phyloP scores from a whole-genome alignment of 176 grass and related monocot species.

The Eragrostis nindensis region DNA sequence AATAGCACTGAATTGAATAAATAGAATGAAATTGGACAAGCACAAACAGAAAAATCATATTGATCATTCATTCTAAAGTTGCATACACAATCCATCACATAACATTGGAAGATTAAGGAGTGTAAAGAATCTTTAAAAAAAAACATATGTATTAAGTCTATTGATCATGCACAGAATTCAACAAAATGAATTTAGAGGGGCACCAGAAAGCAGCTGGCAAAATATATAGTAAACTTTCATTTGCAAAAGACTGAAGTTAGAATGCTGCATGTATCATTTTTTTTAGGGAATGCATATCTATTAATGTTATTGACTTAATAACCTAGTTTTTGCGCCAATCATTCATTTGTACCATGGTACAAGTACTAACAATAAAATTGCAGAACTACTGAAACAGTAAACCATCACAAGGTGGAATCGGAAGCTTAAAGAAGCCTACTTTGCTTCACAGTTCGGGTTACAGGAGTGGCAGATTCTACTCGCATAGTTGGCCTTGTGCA shows the following conservation, averaged over 20 bases:
- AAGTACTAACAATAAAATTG: slow-evolving; percentile 18
- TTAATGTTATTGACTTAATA: background rate
- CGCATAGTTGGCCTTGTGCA: slow-evolving; percentile 99
- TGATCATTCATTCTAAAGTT: background rate
- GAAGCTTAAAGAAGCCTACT: slow-evolving; percentile 60
- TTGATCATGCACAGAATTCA: slow-evolving; percentile 11
- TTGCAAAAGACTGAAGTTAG: slow-evolving; percentile 12
- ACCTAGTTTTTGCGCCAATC: background rate
- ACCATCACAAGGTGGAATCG: slow-evolving; percentile 26
- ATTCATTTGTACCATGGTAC: background rate
- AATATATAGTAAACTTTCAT: background rate
- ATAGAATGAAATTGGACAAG: slow-evolving; percentile 7
- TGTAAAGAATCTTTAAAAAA: background rate
- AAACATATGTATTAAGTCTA: background rate
- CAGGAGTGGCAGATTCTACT: slow-evolving; percentile 99
- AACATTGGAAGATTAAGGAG: slow-evolving; percentile 3
- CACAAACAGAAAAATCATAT: slow-evolving; percentile 4
- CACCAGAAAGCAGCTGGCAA: slow-evolving; percentile 18
- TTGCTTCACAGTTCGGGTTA: slow-evolving; percentile 97
- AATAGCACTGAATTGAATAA: slow-evolving; percentile 9
- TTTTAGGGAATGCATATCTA: background rate
- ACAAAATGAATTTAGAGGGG: slow-evolving; percentile 24
- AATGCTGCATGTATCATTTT: background rate
- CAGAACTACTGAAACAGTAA: slow-evolving; percentile 19
- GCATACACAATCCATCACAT: background rate